These are phyloP conservation scores for Globisporangium spinosum DNA, from an alignment of 352 stramenopile genomes.

Conservation along the genomic window DNA sequence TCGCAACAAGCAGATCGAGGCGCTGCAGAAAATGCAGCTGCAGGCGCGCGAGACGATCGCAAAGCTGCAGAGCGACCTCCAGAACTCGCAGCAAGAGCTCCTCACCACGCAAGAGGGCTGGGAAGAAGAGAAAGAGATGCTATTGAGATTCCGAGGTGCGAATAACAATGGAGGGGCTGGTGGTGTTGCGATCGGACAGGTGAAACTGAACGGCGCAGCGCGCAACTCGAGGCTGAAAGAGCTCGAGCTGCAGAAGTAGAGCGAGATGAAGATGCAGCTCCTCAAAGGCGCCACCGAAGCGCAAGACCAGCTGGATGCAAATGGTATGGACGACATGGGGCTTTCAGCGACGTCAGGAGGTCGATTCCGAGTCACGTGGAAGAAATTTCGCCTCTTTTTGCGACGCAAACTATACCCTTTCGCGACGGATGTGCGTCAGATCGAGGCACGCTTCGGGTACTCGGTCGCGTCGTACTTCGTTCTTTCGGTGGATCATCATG, in stretches of 20 bases:
- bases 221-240: constrained; percentile 26
- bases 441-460: constrained; percentile 77
- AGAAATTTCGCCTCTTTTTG: constrained; percentile 32
- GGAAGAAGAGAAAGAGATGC: constrained; percentile 55
- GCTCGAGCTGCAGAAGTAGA: constrained; percentile 34
- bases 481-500: constrained; percentile 77
- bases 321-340: constrained; percentile 19
- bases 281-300: constrained; percentile 51
- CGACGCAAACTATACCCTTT: constrained; percentile 43
- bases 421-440: constrained; percentile 58
- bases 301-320: constrained; percentile 51
- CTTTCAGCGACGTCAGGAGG: constrained; percentile 11
- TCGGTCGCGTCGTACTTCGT: constrained; percentile 81
- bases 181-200: background rate
- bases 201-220: background rate
- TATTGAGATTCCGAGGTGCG: constrained; percentile 39
- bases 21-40: constrained; percentile 25
- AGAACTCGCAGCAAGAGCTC: constrained; percentile 43
- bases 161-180: background rate
- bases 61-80: constrained; percentile 31
- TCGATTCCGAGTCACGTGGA: constrained; percentile 20
- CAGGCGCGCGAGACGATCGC: constrained; percentile 26
- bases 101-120: constrained; percentile 48
- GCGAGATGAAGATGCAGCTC: constrained; percentile 52
- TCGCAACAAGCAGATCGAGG: constrained; percentile 36